phyloP scores from a whole-genome alignment of 192 early-diverging fungal species.

The Rhizoclosmatium globosum region DNA sequence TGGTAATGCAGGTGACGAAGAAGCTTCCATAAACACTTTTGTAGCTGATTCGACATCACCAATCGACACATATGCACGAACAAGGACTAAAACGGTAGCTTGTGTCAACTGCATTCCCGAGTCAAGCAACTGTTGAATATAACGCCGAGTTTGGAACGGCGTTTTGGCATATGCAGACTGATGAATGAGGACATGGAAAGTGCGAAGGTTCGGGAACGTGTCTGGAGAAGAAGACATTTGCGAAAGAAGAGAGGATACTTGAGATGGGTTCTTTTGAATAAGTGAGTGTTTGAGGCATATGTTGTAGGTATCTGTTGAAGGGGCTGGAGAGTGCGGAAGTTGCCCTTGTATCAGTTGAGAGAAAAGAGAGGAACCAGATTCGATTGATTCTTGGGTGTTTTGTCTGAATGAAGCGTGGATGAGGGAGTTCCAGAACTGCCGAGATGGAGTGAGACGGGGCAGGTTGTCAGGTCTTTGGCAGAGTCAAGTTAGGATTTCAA shows the following conservation, averaged over 20 bases:
- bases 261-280: not conserved
- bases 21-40: not conserved
- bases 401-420: not conserved
- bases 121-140: slow-evolving; percentile 15
- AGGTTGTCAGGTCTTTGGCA: not conserved
- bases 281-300: slow-evolving; percentile 12
- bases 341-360: too few relatives aligned
- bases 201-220: slow-evolving; percentile 4
- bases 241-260: not conserved
- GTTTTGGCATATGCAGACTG: not conserved
- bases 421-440: slow-evolving; percentile 13
- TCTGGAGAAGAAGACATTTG: slow-evolving; percentile 14
- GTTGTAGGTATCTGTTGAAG: slow-evolving; percentile 35
- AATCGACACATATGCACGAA: slow-evolving; percentile 6
- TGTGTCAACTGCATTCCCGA: not conserved
- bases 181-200: slow-evolving; percentile 24
- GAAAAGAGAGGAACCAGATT: too few relatives aligned
- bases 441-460: not conserved
- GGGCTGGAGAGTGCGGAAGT: not conserved
- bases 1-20: not conserved
- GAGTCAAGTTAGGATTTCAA: not conserved
- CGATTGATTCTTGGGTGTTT: not conserved
- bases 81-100: slow-evolving; percentile 3
- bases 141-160: slow-evolving; percentile 19
- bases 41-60: slow-evolving; percentile 17